A percentile compares a stretch with the other conserved stretches of the same genome.
Evolutionary conservation across 2,329 filamentous ascomycete genomes (phyloP).

Genomic region (Cercospora canescens): DNA sequence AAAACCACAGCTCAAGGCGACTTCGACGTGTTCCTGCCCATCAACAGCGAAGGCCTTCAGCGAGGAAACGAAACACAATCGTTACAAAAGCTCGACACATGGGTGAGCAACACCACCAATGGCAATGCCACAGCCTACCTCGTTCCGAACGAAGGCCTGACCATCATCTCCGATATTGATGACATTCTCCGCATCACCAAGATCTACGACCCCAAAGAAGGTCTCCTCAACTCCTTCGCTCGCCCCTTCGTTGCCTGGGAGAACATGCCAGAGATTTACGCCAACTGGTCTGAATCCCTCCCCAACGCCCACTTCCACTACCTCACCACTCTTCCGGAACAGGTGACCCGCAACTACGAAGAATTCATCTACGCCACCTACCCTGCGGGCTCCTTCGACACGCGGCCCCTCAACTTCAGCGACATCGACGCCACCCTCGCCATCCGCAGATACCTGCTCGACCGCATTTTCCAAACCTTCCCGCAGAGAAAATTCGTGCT

Average conservation of each 20-base stretch:
- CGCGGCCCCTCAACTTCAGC: slow-evolving; percentile 76
- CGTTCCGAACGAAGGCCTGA: slow-evolving; percentile 68
- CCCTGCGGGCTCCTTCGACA: slow-evolving; percentile 75
- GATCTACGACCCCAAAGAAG: slow-evolving; percentile 74
- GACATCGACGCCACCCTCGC: slow-evolving; percentile 69
- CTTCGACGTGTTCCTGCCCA: slow-evolving; percentile 69
- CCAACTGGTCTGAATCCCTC: slow-evolving; percentile 69
- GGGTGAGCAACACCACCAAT: slow-evolving; percentile 61
- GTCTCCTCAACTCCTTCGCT: slow-evolving; percentile 75
- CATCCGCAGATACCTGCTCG: slow-evolving; percentile 68
- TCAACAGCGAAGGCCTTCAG: slow-evolving; percentile 61
- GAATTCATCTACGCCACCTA: slow-evolving; percentile 76
- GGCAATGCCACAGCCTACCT: slow-evolving; percentile 78
- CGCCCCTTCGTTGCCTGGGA: slow-evolving; percentile 69
- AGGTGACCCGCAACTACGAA: slow-evolving; percentile 77
- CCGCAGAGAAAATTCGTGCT: slow-evolving; percentile 74
- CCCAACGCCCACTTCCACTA: slow-evolving; percentile 77
- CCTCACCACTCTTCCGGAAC: slow-evolving; percentile 77
- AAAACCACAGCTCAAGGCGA: slow-evolving; percentile 68
- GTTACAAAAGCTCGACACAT: slow-evolving; percentile 69
- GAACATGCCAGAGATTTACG: slow-evolving; percentile 78
- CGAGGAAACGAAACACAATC: slow-evolving; percentile 64
- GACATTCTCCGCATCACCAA: slow-evolving; percentile 80
- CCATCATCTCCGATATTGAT: slow-evolving; percentile 75
- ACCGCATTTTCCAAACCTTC: slow-evolving; percentile 73